These are phyloP conservation scores for Adansonia digitata DNA, from an alignment of 345 rosid species.

Conservation along the genomic window DNA sequence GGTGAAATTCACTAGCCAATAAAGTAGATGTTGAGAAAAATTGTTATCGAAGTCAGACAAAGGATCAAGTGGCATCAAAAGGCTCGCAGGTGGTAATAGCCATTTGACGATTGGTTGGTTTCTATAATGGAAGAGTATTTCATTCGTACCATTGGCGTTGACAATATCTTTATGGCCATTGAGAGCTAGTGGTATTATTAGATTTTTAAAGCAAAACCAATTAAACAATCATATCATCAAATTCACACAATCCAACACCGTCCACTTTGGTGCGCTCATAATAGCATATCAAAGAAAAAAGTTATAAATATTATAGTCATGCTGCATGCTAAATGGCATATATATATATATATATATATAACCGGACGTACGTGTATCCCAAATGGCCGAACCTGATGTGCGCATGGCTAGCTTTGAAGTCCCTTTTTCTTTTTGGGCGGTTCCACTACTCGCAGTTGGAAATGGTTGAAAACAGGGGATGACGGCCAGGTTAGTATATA, in stretches of 20 bases:
- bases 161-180: neutral
- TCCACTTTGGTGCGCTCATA: slow-evolving; percentile 11
- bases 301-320: neutral
- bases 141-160: slow-evolving; percentile 15
- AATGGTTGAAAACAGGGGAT: neutral
- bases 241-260: neutral
- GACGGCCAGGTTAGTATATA: neutral
- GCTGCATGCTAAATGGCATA: neutral
- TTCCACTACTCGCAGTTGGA: neutral
- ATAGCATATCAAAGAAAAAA: neutral
- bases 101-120: neutral
- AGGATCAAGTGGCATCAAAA: neutral
- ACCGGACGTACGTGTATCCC: neutral
- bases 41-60: slow-evolving; percentile 15
- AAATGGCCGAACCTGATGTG: neutral
- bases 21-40: neutral
- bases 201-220: slow-evolving; percentile 16
- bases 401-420: neutral
- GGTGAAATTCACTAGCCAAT: neutral
- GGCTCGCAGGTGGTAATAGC: neutral
- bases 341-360: too few relatives aligned
- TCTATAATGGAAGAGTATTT: slow-evolving; percentile 1
- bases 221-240: neutral
- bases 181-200: slow-evolving; percentile 13
- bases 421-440: neutral